Evolutionary conservation across 495 filamentous ascomycete species (phyloP).

Genomic region (Aspergillus leporis): DNA sequence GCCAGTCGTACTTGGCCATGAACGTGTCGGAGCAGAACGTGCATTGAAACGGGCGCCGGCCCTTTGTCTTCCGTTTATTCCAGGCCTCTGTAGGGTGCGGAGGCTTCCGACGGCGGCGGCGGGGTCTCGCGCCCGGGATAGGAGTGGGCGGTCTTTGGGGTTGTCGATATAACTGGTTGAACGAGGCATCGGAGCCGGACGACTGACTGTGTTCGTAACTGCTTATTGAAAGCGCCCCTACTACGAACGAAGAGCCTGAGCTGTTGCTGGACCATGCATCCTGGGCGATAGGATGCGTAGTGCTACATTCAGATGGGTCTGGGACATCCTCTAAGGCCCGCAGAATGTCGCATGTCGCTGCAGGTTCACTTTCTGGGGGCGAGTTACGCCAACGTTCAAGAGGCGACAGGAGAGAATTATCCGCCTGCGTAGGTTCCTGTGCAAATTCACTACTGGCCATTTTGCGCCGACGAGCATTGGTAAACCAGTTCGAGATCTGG

Average conservation of each 20-base stretch:
- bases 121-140: neutral
- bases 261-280: slow-evolving; percentile 16
- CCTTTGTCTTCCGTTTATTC: neutral
- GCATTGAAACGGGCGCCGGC: slow-evolving; percentile 50
- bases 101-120: slow-evolving; percentile 11
- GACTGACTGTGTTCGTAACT: slow-evolving; percentile 20
- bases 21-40: slow-evolving; percentile 80
- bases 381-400: slow-evolving; percentile 74
- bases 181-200: slow-evolving; percentile 16
- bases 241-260: slow-evolving; percentile 14
- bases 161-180: neutral
- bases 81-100: neutral
- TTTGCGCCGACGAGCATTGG: slow-evolving; percentile 27
- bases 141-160: slow-evolving; percentile 14
- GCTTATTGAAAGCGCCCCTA: slow-evolving; percentile 17
- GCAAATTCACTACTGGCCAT: neutral
- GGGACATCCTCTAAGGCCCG: slow-evolving; percentile 49
- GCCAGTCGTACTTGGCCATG: slow-evolving; percentile 78
- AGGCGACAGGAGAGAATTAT: slow-evolving; percentile 37
- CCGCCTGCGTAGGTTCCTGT: neutral
- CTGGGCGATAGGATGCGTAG: neutral
- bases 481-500: slow-evolving; percentile 32
- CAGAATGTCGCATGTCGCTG: slow-evolving; percentile 66
- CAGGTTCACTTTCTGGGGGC: slow-evolving; percentile 75
- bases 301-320: neutral